A percentile compares a stretch with the other conserved stretches of the same genome.
These are phyloP conservation scores for Petrea volubilis DNA, from an alignment of 257 asterid genomes.

Conservation along the genomic window DNA sequence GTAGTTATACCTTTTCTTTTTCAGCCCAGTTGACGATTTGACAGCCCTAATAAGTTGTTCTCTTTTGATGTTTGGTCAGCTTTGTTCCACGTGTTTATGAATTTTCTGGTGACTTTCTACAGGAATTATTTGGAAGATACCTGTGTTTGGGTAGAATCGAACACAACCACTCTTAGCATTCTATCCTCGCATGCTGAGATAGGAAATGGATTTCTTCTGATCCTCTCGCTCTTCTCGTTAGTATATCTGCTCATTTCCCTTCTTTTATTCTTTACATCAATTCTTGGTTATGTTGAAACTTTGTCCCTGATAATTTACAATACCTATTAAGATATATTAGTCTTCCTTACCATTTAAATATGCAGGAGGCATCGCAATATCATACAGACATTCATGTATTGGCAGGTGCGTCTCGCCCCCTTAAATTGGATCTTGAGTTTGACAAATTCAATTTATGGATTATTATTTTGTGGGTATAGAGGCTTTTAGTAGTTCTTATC, in stretches of 20 bases:
- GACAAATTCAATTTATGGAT: not conserved
- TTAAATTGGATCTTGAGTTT: slow-evolving; percentile 6
- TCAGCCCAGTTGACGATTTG: not conserved
- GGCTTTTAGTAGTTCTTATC: slow-evolving; percentile 10
- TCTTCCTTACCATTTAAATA: slow-evolving; percentile 22
- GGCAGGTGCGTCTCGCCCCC: slow-evolving; percentile 75
- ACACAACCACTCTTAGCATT: slow-evolving; percentile 71
- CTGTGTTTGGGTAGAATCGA: slow-evolving; percentile 96
- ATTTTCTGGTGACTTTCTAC: slow-evolving; percentile 33
- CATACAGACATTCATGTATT: slow-evolving; percentile 81
- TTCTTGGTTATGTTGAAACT: not conserved
- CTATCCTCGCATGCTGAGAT: slow-evolving; percentile 91
- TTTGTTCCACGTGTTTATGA: slow-evolving; percentile 13
- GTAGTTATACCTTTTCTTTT: not conserved
- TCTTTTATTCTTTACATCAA: slow-evolving; percentile 15
- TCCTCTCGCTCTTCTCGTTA: slow-evolving; percentile 79
- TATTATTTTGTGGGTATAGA: not conserved
- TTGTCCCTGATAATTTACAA: slow-evolving; percentile 1
- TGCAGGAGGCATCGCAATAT: slow-evolving; percentile 92
- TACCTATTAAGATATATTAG: not conserved
- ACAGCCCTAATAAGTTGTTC: slow-evolving; percentile 3
- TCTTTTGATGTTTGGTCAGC: not conserved
- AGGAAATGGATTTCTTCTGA: slow-evolving; percentile 81
- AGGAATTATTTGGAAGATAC: slow-evolving; percentile 92
- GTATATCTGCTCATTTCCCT: slow-evolving; percentile 33